A percentile compares a stretch with the other conserved stretches of the same genome.
Evolutionary conservation across 2,329 filamentous ascomycete species (phyloP).

Genomic region (Clathrospora elynae): DNA sequence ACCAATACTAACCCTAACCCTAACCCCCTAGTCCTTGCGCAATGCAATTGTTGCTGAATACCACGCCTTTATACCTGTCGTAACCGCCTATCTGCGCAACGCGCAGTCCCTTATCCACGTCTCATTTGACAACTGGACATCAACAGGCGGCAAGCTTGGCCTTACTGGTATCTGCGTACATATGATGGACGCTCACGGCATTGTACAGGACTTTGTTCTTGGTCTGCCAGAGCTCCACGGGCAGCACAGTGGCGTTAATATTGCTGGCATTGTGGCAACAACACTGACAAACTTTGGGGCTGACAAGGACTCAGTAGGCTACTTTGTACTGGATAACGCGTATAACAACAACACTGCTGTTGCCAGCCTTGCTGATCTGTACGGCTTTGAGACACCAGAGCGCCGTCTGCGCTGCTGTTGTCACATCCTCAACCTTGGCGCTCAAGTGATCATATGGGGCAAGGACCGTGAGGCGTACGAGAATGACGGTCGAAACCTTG

Average conservation of each 20-base stretch:
- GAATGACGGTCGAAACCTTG: neutral
- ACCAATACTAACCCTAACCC: no score
- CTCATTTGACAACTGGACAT: constrained; percentile 12
- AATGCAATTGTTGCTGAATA: constrained; percentile 8
- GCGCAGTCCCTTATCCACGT: constrained; percentile 10
- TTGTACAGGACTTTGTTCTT: constrained; percentile 1
- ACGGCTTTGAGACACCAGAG: neutral
- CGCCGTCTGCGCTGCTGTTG: neutral
- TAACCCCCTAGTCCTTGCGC: constrained; percentile 17
- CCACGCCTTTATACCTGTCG: constrained; percentile 5
- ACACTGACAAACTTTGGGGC: neutral
- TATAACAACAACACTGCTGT: neutral
- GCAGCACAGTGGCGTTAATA: neutral
- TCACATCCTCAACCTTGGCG: constrained; percentile 2
- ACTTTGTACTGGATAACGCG: neutral
- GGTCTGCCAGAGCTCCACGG: constrained; percentile 1
- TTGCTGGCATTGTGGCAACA: neutral
- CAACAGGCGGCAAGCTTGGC: neutral
- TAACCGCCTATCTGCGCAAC: neutral
- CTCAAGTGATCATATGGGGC: constrained; percentile 1
- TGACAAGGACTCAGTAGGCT: neutral
- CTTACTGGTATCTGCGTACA: constrained; percentile 11
- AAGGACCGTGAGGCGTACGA: constrained; percentile 1
- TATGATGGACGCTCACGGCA: neutral
- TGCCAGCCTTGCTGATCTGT: neutral